Base-by-base conservation (phyloP, 2,329 filamentous ascomycete genomes). In the Colletotrichum camelliae region DNA sequence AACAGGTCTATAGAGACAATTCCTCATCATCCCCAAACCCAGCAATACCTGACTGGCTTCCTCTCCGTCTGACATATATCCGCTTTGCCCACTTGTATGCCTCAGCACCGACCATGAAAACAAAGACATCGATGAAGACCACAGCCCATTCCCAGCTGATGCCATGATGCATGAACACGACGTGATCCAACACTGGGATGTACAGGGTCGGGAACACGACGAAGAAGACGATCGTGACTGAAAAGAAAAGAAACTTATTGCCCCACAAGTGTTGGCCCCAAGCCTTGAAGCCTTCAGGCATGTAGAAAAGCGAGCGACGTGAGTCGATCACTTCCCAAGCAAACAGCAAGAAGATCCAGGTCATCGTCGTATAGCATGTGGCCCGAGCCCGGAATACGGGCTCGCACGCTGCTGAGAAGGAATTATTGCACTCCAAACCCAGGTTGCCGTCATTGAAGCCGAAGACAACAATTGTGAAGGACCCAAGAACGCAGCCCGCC, bases 321-420 rank as follows among this genome's bases (percentile, higher is more conserved):
- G 93, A 90, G 80, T 94, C 89, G 75, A 95, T 88, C 89, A 95
- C 93, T 82, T 96, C 93, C 94, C 94, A 96, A 0, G 94, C 94
- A 7, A 95, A 87, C 86, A 95, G 94, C 21, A 95, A 89, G 1
- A 93, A 93, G 79, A 93, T 93, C 93, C 94, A 95, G 0, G 93
- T 95, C 68, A 95, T 88, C 78, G 91, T 94, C 37, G 92, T 93
- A 80, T 95, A 95, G 6, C 92, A 93, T 0, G 94, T 94, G 1
- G 93, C 93, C 16, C 94, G 91, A 1, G 93, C 94, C 21, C 92
- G 91, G 88, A 93, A 95, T 8, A 94, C 92, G 0, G 88, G 88
- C 33, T 92, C 88, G 81, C 93, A 95, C 7, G 83, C 81, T 1
- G 85, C 80, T 58, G 82, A 86, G 81, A 92, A 92, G 13, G 78